Evolutionary conservation across 805 yeast genomes (phyloP).

Genomic region (Debaryomyces maramus): DNA sequence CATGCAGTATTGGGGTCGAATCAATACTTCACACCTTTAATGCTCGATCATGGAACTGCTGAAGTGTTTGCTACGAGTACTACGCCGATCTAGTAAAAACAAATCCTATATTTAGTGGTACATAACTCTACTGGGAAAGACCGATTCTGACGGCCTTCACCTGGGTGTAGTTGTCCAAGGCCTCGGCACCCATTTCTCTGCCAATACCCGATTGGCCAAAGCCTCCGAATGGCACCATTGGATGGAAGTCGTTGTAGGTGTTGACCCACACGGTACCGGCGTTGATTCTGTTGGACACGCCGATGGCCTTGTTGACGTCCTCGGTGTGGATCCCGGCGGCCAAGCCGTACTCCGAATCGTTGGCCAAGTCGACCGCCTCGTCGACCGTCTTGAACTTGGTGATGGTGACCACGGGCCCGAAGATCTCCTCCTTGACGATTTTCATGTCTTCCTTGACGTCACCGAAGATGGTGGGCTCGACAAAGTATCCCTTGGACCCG

Average conservation of each 20-base stretch:
- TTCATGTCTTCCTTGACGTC: constrained; percentile 73
- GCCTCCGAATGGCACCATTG: constrained; percentile 90
- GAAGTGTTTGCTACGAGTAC: no score
- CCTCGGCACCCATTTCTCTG: constrained; percentile 89
- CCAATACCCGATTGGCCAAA: constrained; percentile 90
- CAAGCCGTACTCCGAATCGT: constrained; percentile 80
- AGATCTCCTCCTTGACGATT: constrained; percentile 86
- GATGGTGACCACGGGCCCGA: constrained; percentile 90
- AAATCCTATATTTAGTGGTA: no score
- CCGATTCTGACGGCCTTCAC: constrained; percentile 77
- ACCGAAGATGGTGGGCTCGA: constrained; percentile 83
- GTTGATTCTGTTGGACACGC: constrained; percentile 69
- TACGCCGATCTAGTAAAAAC: no score
- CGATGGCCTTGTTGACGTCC: constrained; percentile 71
- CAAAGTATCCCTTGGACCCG: constrained; percentile 68
- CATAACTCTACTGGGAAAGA: constrained; percentile 14
- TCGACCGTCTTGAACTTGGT: constrained; percentile 80
- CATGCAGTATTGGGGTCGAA: no score
- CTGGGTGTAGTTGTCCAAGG: constrained; percentile 82
- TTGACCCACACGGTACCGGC: constrained; percentile 94
- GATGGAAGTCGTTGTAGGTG: constrained; percentile 86
- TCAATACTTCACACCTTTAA: no score
- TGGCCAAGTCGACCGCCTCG: constrained; percentile 76
- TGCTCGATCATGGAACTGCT: no score
- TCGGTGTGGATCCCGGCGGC: constrained; percentile 89